Base-by-base conservation (phyloP, 2,329 filamentous ascomycete genomes). In the Alternaria sp. region DNA sequence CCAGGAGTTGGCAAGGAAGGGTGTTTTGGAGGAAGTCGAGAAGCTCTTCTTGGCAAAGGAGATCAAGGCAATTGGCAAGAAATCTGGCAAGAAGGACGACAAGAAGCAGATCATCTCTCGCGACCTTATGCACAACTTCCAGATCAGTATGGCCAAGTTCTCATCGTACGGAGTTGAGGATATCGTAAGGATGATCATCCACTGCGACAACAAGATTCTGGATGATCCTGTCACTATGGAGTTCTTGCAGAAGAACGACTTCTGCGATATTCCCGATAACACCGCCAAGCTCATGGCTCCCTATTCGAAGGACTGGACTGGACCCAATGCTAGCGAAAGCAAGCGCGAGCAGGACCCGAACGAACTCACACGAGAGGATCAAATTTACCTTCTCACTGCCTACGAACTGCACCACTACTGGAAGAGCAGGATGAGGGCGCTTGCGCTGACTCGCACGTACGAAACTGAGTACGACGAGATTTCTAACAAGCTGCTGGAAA, bases 31-130 rank as follows among this genome's bases (percentile, higher is more conserved):
- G 70, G 96, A 98, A 82, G 95, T 99, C 58, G 96, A 99, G 82
- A 96, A 97, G 80, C 86, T 98, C 44, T 99, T 99, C 83, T 89
- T 96, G 87, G 95, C 96, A 57, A 98, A 97, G 82, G 96, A 99
- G 80, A 95, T 94, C 82, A 97, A 96, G 83, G 88, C 90, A 68
- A 85, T 98, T 74, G 93, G 93, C 67, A 87, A 88, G 72, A 87
- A 88, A 67, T 78, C 82, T 59, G 88, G 89, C 72, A 93, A 93
- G 82, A 94, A 94, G 82, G 90, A 93, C 75, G 95, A 97, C 78
- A 98, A 98, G 88, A 98, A 97, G 84, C 94, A 97, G 80, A 89
- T 99, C 80, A 97, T 99, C 75, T 94, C 92, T 51, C 90, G 89
- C 70, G 95, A 98, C 80, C 84, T 98, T 43, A 76, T 80, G 72